Evolutionary conservation across 1,284 basidiomycete species (phyloP), one percentile per base, ranked within the genome.

Genomic region (Moesziomyces aphidis): DNA sequence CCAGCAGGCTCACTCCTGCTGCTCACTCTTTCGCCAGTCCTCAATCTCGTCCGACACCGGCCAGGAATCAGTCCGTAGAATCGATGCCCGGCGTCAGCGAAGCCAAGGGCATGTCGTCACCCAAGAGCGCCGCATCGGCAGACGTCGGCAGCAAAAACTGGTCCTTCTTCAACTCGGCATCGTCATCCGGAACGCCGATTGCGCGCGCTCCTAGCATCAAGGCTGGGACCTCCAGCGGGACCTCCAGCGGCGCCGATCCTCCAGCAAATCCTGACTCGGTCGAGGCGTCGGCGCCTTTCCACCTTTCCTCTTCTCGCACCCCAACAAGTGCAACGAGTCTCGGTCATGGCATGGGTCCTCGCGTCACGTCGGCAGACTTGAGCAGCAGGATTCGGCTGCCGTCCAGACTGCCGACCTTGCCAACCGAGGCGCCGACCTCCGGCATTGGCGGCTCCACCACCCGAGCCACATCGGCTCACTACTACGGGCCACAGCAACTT

Each of bases 101-200:
- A 44, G 44, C 58, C 5, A 59, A 39, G 9, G 26, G 22, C 39
- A 36, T 44, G 50, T 47, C 51, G 13, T 57, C 55, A 24, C 50
- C 54, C 15, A 63, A 59, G 11, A 31, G 36, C 15, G 50, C 54
- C 5, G 24, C 54, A 10, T 28, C 31, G 36, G 31, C 15, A 8
- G 61, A 63, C 4, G 28, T 28, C 5, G 61, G 54, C 26, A 76
- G 73, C 39, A 76, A 73, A 50, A 82, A 80, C 10, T 69, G 69
- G 55, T 76, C 73, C 46, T 79, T 82, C 60, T 82, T 82, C 61
- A 73, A 70, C 54, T 63, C 73, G 13, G 45, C 45, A 1, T 17
- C 70, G 0, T 44, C 57, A 22, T 57, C 57, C 19, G 61, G 68
- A 6, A 48, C 73, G 3, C 22, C 55, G 8, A n/a, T 65, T 7